Percentiles rank a stretch among this genome's conserved stretches.
These are phyloP conservation scores for Dothistroma septosporum DNA, from an alignment of 2,329 filamentous ascomycete species.

Conservation along the genomic window DNA sequence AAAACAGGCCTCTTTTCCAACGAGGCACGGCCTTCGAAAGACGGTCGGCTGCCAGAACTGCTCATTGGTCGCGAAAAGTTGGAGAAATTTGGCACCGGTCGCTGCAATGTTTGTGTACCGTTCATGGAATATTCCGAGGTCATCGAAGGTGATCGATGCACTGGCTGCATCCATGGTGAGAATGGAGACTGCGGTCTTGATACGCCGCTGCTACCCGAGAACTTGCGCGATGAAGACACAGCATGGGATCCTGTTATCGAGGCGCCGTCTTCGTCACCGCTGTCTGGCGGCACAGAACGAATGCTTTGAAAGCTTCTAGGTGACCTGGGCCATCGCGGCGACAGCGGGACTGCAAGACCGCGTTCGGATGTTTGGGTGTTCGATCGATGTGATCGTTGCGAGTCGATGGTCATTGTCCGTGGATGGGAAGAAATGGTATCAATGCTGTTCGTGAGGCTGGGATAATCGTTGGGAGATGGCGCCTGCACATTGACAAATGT, in stretches of 20 bases:
- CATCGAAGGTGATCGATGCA: slow-evolving; percentile 76
- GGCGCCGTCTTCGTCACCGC: slow-evolving; percentile 59
- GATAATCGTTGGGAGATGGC: slow-evolving; percentile 39
- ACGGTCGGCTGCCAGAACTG: slow-evolving; percentile 49
- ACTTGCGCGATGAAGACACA: slow-evolving; percentile 67
- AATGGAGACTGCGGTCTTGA: slow-evolving; percentile 59
- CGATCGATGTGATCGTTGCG: slow-evolving; percentile 29
- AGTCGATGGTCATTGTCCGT: slow-evolving; percentile 39
- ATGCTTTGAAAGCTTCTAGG: slow-evolving; percentile 43
- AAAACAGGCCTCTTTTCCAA: slow-evolving; percentile 21
- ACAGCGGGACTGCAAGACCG: slow-evolving; percentile 31
- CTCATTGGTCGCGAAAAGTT: slow-evolving; percentile 94
- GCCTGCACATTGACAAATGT: slow-evolving; percentile 39
- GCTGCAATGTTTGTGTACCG: slow-evolving; percentile 36
- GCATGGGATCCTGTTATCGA: slow-evolving; percentile 56
- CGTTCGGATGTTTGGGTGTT: slow-evolving; percentile 20
- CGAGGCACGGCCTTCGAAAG: slow-evolving; percentile 33
- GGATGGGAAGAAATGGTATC: slow-evolving; percentile 37
- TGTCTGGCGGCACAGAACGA: slow-evolving; percentile 45
- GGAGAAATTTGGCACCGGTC: slow-evolving; percentile 35
- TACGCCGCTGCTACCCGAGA: slow-evolving; percentile 66
- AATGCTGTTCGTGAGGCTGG: slow-evolving; percentile 35
- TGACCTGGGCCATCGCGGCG: slow-evolving; percentile 41
- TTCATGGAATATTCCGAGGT: slow-evolving; percentile 73
- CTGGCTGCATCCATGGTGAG: slow-evolving; percentile 59